A percentile compares a stretch with the other conserved stretches of the same genome.
These are phyloP conservation scores for Glonium stellatum DNA, from an alignment of 495 filamentous ascomycete genomes.

Conservation along the genomic window DNA sequence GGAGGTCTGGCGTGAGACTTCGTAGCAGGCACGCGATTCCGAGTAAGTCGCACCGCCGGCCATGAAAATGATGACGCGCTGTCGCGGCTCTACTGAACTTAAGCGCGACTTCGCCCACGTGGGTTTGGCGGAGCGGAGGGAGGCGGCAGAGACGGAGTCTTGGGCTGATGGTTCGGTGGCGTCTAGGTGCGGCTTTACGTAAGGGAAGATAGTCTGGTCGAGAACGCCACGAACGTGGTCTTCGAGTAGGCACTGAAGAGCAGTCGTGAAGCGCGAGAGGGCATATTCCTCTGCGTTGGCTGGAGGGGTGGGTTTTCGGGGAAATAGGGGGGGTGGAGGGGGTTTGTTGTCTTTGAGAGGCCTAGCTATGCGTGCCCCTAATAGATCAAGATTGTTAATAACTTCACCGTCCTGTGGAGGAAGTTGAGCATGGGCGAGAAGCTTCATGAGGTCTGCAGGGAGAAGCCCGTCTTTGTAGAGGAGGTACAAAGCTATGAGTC, in stretches of 20 bases:
- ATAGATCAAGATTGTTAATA: conserved; percentile 70
- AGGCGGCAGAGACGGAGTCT: conserved; percentile 60
- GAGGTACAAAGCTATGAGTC: conserved; percentile 76
- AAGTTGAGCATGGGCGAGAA: conserved; percentile 77
- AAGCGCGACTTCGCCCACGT: conserved; percentile 85
- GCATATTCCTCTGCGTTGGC: conserved; percentile 48
- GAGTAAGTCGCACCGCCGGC: conserved; percentile 92
- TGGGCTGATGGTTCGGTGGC: conserved; percentile 48
- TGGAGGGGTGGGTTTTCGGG: conserved; percentile 46
- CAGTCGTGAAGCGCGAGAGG: conserved; percentile 53
- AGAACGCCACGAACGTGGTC: conserved; percentile 54
- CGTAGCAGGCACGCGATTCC: conserved; percentile 83
- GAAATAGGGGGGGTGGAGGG: conserved; percentile 59
- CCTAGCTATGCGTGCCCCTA: conserved; percentile 70
- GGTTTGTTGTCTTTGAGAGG: conserved; percentile 69
- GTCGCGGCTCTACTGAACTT: conserved; percentile 68
- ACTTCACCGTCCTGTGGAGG: conserved; percentile 63
- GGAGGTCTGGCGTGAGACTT: conserved; percentile 60
- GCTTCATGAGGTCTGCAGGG: conserved; percentile 71
- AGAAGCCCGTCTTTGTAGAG: conserved; percentile 86
- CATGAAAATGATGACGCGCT: conserved; percentile 92
- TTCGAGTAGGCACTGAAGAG: conserved; percentile 52
- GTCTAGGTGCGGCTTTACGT: conserved; percentile 67
- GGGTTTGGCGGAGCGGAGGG: conserved; percentile 80
- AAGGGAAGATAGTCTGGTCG: conserved; percentile 63